Base-by-base conservation (phyloP, 495 filamentous ascomycete species). In the Tuber brumale region DNA sequence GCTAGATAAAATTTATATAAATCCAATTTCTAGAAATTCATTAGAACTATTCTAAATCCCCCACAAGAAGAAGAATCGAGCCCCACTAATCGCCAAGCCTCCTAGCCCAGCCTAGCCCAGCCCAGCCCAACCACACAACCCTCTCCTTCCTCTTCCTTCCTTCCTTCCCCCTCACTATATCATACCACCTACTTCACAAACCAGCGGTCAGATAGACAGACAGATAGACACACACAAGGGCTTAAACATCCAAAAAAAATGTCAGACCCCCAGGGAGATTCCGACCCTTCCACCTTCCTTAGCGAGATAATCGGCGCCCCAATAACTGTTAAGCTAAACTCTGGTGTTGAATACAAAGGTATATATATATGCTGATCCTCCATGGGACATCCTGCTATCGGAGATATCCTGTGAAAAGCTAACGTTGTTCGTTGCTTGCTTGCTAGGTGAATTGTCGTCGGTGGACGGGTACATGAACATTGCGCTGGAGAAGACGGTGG, bases 391-490 rank as follows among this genome's bases (percentile, higher is more conserved):
- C 18, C 45, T 7, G 19, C 5, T 21, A 48, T 6, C 23, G 23
- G 48, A 23, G 37, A 48, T 41, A n/a, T 12, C n/a, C 41, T 21
- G 42, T 75, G 21, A 42, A n/a, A n/a, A 27, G 72, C 23, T 57
- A 6, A 39, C 14, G 35, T 27, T n/a, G 43, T 14, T 51, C 21
- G 71, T 37, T 23, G 37, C 37, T 39, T 39, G 2, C 35, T 46
- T 14, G 70, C 14, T 71, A 97, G 94, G 94, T 51, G 92, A 96
- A 81, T 88, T 97, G n/a, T 93, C 97, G 81, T 97, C 94, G 0
- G 94, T 98, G 69, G 95, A 99, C 83, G 96, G 96, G 57, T 99
- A 97, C 83, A 98, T 99, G 95, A 98, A 99, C 84, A 96, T 99
- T 79, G 94, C 95, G 31, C 88, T 99, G 4, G 95, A 98, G 83